These are phyloP conservation scores for Cyberlindnera nakhonratchasimensis DNA, from an alignment of 805 yeast species.

Conservation along the genomic window DNA sequence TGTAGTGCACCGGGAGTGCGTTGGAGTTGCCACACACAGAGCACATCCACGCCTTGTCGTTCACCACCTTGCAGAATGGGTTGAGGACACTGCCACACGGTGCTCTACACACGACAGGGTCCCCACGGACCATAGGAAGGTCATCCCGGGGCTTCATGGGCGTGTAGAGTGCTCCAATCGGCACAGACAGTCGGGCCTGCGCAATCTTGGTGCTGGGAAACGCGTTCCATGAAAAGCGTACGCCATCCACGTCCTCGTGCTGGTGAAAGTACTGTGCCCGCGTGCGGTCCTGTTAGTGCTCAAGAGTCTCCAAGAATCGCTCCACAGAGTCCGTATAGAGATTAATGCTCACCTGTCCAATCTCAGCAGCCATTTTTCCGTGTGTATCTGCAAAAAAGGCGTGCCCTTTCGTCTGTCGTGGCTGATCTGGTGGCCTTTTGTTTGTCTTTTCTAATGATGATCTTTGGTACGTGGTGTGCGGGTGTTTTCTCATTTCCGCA, in stretches of 20 bases:
- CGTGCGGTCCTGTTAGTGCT: no score
- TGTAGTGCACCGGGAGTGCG: constrained; percentile 41
- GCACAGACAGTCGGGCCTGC: constrained; percentile 49
- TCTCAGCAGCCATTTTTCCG: not conserved
- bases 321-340: no score
- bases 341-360: not conserved
- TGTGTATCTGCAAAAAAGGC: not conserved
- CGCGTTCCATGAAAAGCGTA: constrained; percentile 59
- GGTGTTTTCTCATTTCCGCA: not conserved
- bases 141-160: constrained; percentile 50
- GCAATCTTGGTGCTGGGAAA: constrained; percentile 54
- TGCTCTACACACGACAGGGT: constrained; percentile 47
- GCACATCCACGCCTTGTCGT: constrained; percentile 47
- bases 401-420: not conserved
- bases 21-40: constrained; percentile 52
- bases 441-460: no score
- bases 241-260: constrained; percentile 42
- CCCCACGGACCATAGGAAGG: constrained; percentile 34
- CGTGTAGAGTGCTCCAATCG: constrained; percentile 55
- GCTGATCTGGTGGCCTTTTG: no score
- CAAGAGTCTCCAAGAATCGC: no score
- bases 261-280: constrained; percentile 8
- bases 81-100: constrained; percentile 51
- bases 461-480: not conserved
- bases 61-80: constrained; percentile 40